Conservation (phyloP, 2,329 filamentous ascomycete species). For the Penicillium expansum region DNA sequence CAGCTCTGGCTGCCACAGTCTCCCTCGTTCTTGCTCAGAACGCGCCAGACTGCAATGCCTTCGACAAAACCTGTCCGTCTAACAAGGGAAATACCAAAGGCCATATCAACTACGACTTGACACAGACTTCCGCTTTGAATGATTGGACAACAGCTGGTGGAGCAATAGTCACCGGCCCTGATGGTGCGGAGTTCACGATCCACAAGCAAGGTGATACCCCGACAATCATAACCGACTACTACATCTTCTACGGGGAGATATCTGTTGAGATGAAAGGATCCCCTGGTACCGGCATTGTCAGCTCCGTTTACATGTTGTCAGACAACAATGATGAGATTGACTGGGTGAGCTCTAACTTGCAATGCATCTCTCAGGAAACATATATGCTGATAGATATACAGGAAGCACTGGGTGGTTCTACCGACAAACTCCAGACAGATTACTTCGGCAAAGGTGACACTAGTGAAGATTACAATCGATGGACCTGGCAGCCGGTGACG, state of each 20-base stretch:
- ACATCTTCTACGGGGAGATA: neutral
- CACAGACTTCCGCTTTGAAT: neutral
- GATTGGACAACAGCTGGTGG: neutral
- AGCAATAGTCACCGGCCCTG: neutral
- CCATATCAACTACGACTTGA: neutral
- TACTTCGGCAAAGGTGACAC: neutral
- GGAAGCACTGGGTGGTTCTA: neutral
- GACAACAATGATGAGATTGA: neutral
- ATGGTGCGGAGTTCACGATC: neutral
- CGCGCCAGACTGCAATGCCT: neutral
- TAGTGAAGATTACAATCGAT: neutral
- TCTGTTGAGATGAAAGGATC: constrained; percentile 2
- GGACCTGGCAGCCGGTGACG: neutral
- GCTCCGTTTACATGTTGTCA: neutral
- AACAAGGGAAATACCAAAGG: neutral
- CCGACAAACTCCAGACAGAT: neutral
- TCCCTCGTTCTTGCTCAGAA: neutral
- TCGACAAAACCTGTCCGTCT: neutral
- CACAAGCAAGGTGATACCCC: neutral
- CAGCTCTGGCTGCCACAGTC: neutral
- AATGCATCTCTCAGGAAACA: rapidly evolving
- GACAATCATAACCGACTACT: neutral
- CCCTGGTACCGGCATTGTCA: neutral
- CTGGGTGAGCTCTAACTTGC: neutral
- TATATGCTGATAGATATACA: neutral